These are phyloP conservation scores for Arxiozyma telluris DNA, from an alignment of 1,139 yeast species.

Conservation along the genomic window DNA sequence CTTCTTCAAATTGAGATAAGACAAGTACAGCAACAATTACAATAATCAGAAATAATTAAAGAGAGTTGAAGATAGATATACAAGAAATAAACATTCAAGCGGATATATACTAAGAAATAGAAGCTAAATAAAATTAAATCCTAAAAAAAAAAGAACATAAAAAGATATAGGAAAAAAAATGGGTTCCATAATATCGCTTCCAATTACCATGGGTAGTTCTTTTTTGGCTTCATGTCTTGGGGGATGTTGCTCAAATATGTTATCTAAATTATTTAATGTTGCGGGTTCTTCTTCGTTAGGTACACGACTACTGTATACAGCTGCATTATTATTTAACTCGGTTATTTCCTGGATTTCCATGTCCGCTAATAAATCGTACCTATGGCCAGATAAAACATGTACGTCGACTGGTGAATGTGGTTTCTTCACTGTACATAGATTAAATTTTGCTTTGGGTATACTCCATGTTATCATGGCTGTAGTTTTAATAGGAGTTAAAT, in stretches of 20 bases:
- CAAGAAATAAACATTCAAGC: not conserved
- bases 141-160: too few species aligned
- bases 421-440: constrained; percentile 84
- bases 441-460: constrained; percentile 79
- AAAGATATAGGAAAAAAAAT: constrained; percentile 31
- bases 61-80: not conserved
- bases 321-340: constrained; percentile 67
- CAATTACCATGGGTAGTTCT: constrained; percentile 51
- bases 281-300: constrained; percentile 63
- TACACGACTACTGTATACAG: constrained; percentile 77
- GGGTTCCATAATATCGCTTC: constrained; percentile 80
- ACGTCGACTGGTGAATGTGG: constrained; percentile 80
- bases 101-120: not conserved
- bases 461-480: constrained; percentile 67
- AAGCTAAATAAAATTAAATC: too few species aligned
- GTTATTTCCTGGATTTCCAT: constrained; percentile 77
- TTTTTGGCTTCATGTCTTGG: constrained; percentile 78
- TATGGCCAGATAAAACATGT: constrained; percentile 70
- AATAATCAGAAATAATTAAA: too few species aligned
- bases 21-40: too few species aligned
- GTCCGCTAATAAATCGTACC: constrained; percentile 71
- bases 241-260: constrained; percentile 70
- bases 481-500: constrained; percentile 61
- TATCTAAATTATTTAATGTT: constrained; percentile 43
- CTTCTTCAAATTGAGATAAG: not conserved